Base-by-base conservation (phyloP, 768 basidiomycete species). In the Paxillus involutus region DNA sequence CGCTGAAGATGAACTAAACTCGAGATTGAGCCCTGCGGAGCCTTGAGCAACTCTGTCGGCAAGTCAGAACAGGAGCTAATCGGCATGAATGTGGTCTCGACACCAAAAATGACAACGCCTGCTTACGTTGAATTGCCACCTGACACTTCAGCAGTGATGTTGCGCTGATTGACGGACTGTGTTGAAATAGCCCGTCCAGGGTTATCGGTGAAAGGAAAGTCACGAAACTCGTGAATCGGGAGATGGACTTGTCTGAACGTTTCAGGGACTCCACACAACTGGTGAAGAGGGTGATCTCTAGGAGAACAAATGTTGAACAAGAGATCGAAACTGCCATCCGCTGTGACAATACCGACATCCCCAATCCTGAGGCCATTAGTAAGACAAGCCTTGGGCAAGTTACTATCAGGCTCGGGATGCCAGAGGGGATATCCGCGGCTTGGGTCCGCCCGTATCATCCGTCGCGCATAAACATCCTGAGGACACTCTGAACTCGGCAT, bases 281-380 rank as follows among this genome's bases (percentile, higher is more conserved):
- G 47, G 33, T 75, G 67, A 45, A 73, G 63, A 37, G 69, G 69
- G 44, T 72, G 56, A 30, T 58, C 56, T 19, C 58, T 53, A 43
- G 73, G 62, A 1, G 70, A 49, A 37, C 69, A 72, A 9, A 76
- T 64, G 51, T 74, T 75, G 61, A 76, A 77, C 4, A 74, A 65
- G 43, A 71, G 67, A 46, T 70, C 68, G 33, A 77, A 77, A 7
- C 56, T 58, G 44, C 75, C 75, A 47, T 64, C 57, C 14, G 61
- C 62, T 4, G 70, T 63, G 19, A 77, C 53, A n/a, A 75, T 63
- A 10, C 73, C 73, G 11, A 77, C 70, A 48, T 77, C 76, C 2
- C 76, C 75, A 40, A 76, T 73, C 26, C 54, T 67, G 40, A 72
- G 63, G 0, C 74, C 75, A 36, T 60, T 50, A 6, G 52, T 56